Evolutionary conservation across 352 stramenopile species (phyloP), one percentile per base, ranked within the genome.

Genomic region (Globisporangium irregulare): DNA sequence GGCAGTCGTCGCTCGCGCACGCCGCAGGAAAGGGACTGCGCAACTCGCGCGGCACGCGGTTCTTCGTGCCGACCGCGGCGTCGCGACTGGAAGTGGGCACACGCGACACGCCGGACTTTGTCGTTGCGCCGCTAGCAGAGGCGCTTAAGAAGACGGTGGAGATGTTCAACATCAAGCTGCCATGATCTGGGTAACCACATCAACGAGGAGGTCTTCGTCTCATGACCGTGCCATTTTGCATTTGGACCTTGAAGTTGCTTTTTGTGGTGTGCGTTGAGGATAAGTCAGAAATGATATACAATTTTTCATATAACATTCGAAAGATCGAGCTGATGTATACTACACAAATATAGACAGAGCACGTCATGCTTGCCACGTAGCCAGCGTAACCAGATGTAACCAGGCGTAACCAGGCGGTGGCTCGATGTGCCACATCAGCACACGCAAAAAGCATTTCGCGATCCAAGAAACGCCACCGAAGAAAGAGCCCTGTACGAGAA

Each of bases 1-100:
- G 89, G 89, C 83, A 94, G 73, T 94, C 87, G 64, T 94, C 89
- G 41, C 63, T 96, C 9, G 86, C 87, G 4, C 86, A 96, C 53
- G 89, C 87, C 0, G 86, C 86, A 6, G 89, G 89, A 4, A 90
- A 92, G 59, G 87, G 86, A 2, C 80, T 95, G 70, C 87, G 87
- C 4, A 78, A 95, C 67, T 94, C 89, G 43, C 80, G 85, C 36
- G 87, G 87, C 54, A 96, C 82, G 41, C 87, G 89, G 43, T 96
- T 94, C 60, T 94, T 92, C 59, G 84, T 92, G n/a, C 81, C 88
- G 46, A 94, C 82, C 2, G 81, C 85, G 22, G 86, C 86, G 1
- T 94, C 89, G n/a, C 81, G 81, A 8, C 74, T 96, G 15, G 83
- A 93, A 53, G 80, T 96, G n/a, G 89, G 89, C 4, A 93, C 81